These are phyloP conservation scores for Fusarium sp. DNA, from an alignment of 2,329 filamentous ascomycete species.

Conservation along the genomic window DNA sequence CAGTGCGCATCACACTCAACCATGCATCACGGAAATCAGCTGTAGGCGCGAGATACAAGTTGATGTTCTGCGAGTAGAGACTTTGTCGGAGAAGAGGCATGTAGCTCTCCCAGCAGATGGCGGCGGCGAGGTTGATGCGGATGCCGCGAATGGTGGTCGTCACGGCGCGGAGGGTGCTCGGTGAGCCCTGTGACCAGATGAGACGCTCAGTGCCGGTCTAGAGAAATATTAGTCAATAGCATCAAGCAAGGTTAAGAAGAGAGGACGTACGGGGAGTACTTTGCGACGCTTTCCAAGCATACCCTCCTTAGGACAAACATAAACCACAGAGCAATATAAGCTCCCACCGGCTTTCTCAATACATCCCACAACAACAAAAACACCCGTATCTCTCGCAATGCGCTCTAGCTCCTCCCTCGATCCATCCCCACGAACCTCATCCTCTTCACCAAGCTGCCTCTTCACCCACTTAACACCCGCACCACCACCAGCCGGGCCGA, in stretches of 20 bases:
- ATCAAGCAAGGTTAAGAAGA: background rate
- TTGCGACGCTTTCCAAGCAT: constrained; percentile 88
- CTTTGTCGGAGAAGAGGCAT: constrained; percentile 89
- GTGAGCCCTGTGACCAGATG: constrained; percentile 88
- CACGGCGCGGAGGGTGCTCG: constrained; percentile 81
- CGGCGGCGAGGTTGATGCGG: constrained; percentile 81
- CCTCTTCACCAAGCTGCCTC: constrained; percentile 59
- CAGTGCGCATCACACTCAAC: constrained; percentile 82
- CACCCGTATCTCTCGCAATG: constrained; percentile 78
- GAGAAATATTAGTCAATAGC: background rate
- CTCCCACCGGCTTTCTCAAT: constrained; percentile 85
- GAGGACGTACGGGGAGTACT: constrained; percentile 80
- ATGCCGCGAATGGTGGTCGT: constrained; percentile 83
- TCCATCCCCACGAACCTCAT: constrained; percentile 61
- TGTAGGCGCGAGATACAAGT: constrained; percentile 90
- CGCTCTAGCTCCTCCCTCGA: constrained; percentile 83
- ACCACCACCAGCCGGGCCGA: constrained; percentile 67
- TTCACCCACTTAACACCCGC: constrained; percentile 79
- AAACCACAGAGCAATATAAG: constrained; percentile 84
- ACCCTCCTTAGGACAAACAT: constrained; percentile 80
- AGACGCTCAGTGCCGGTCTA: constrained; percentile 83
- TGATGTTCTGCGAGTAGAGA: constrained; percentile 90
- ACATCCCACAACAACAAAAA: constrained; percentile 83
- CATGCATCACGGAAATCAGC: constrained; percentile 87
- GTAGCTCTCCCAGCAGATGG: constrained; percentile 97